Conservation (phyloP, 768 basidiomycete species). For the Auricularia cornea region DNA sequence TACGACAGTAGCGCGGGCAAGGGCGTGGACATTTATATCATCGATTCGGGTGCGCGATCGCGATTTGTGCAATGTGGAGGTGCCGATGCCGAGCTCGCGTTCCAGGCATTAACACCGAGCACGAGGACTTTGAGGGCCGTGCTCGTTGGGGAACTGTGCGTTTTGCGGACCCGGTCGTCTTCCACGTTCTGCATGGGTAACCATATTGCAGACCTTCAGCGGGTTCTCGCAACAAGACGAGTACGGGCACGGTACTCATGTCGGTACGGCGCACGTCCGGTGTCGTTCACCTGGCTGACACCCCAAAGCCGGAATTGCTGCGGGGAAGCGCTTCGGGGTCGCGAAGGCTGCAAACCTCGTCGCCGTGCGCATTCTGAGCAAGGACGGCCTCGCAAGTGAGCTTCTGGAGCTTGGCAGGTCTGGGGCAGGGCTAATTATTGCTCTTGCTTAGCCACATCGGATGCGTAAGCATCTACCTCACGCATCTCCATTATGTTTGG, state of each 20-base stretch:
- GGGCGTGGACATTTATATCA: conserved; percentile 4
- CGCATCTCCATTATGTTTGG: background rate
- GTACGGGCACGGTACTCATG: conserved; percentile 35
- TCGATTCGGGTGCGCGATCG: background rate
- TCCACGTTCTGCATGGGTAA: background rate
- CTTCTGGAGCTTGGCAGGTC: background rate
- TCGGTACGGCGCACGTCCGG: background rate
- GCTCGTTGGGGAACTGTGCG: conserved; percentile 34
- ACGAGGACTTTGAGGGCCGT: conserved; percentile 34
- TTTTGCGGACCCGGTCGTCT: conserved; percentile 19
- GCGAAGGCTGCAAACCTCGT: conserved; percentile 86
- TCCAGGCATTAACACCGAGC: background rate
- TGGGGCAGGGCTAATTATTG: too few species aligned
- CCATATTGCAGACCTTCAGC: background rate
- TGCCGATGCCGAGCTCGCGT: background rate
- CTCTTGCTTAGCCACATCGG: background rate
- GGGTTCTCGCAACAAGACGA: conserved; percentile 14
- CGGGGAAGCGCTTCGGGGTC: conserved; percentile 87
- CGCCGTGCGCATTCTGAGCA: conserved; percentile 40
- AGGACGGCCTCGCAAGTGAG: conserved; percentile 26
- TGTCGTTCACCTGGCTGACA: too few species aligned
- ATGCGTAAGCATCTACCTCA: background rate
- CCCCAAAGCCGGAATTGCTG: conserved; percentile 75
- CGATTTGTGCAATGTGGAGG: background rate
- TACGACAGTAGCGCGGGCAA: background rate